Percentiles rank a stretch among this genome's conserved stretches.
phyloP scores from a whole-genome alignment of 352 stramenopile genomes.

The Phytophthora macrochlamydospora region DNA sequence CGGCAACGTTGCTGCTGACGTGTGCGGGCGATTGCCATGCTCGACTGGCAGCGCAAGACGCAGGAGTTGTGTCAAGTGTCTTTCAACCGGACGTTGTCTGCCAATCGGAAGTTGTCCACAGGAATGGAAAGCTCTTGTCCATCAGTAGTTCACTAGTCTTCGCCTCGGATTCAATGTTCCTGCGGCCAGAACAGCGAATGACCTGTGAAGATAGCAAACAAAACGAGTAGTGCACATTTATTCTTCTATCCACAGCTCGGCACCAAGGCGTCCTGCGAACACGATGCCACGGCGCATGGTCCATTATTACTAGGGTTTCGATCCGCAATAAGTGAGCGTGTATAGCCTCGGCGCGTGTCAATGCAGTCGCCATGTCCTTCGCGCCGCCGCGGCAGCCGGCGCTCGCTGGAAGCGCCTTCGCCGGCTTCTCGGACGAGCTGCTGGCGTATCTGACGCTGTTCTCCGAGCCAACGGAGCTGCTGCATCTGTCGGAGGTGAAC shows the following conservation, averaged over 20 bases:
- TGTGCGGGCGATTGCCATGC: neutral
- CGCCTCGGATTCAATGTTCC: too few relatives aligned
- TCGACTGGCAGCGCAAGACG: neutral
- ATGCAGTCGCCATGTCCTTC: neutral
- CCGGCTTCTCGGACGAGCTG: slow-evolving; percentile 75
- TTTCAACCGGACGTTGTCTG: too few relatives aligned
- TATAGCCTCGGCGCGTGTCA: neutral
- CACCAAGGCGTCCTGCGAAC: too few relatives aligned
- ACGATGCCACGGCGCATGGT: too few relatives aligned
- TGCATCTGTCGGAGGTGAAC: slow-evolving; percentile 67
- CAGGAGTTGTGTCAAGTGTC: neutral
- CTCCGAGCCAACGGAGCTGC: slow-evolving; percentile 62
- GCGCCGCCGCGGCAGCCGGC: slow-evolving; percentile 41
- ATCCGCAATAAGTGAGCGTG: neutral
- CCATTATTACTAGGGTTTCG: too few relatives aligned
- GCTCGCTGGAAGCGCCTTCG: slow-evolving; percentile 63
- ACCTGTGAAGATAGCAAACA: too few relatives aligned
- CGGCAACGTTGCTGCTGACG: neutral
- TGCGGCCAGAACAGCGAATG: too few relatives aligned
- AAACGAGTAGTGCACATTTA: too few relatives aligned
- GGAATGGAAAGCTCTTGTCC: too few relatives aligned
- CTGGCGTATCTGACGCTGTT: slow-evolving; percentile 82
- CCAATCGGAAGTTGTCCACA: too few relatives aligned
- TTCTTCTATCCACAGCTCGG: too few relatives aligned
- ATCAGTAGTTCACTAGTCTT: too few relatives aligned